phyloP scores from a whole-genome alignment of 768 basidiomycete species.

The Agrocybe praecox region DNA sequence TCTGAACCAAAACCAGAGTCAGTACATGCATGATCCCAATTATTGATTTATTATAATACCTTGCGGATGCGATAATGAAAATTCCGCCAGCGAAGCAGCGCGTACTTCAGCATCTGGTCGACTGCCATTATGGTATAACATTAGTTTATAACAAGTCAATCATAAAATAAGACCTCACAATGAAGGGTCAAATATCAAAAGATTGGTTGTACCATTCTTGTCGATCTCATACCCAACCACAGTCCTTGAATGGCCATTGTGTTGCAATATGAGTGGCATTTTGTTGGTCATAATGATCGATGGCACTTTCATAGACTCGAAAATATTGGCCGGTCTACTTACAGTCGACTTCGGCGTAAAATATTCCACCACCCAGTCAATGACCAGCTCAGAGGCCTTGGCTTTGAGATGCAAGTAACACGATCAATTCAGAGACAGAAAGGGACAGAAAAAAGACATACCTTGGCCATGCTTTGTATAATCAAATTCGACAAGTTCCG shows the following conservation, averaged over 20 bases:
- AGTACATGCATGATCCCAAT: not conserved
- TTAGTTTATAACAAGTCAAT: not conserved
- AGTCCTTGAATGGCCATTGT: constrained; percentile 83
- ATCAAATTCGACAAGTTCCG: constrained; percentile 68
- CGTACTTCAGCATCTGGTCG: constrained; percentile 15
- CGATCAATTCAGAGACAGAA: not conserved
- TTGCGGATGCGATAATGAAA: not conserved
- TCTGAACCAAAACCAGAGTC: not conserved
- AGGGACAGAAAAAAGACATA: constrained; percentile 21
- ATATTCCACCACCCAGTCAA: constrained; percentile 77
- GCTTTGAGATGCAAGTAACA: constrained; percentile 3
- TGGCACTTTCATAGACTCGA: constrained; percentile 54
- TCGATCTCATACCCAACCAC: constrained; percentile 82
- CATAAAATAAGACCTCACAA: constrained; percentile 39
- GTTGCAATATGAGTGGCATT: constrained; percentile 85
- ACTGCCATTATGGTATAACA: constrained; percentile 7
- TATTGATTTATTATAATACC: not conserved
- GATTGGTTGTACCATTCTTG: constrained; percentile 55
- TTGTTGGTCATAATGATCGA: constrained; percentile 60
- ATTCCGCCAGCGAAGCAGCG: constrained; percentile 21
- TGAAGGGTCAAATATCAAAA: constrained; percentile 82
- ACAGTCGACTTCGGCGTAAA: constrained; percentile 44
- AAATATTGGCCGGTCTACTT: constrained; percentile 37
- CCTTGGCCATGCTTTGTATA: constrained; percentile 45
- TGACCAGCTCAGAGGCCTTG: constrained; percentile 49